These are phyloP conservation scores for Fusarium praegraminearum DNA, from an alignment of 2,329 filamentous ascomycete species.

Conservation along the genomic window DNA sequence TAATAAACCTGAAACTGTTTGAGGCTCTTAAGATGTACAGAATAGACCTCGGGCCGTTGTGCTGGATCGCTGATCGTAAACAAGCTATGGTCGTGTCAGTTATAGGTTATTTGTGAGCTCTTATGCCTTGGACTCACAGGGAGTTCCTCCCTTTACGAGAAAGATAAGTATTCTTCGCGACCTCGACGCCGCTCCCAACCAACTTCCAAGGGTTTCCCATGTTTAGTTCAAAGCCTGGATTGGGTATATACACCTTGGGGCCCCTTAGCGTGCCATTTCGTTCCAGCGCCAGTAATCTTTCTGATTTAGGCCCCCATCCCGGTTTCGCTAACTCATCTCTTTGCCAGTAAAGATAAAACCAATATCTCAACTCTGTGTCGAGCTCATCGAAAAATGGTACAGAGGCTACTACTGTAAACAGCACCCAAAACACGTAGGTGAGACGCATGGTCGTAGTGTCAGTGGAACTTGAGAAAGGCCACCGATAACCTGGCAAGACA, in stretches of 20 bases:
- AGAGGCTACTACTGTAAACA: background rate
- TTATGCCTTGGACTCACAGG: background rate
- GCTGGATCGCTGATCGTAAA: background rate
- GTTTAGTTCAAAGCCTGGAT: background rate
- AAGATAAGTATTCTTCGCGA: background rate
- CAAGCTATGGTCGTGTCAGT: background rate
- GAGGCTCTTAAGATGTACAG: background rate
- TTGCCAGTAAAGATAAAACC: background rate
- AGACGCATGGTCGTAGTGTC: background rate
- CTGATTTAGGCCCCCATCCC: background rate
- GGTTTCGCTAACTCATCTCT: background rate
- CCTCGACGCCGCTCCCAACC: background rate
- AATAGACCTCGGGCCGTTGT: background rate
- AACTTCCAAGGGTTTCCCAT: background rate
- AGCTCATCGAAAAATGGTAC: background rate
- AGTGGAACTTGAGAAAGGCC: no score
- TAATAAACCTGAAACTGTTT: background rate
- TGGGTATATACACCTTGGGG: background rate
- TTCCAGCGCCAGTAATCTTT: background rate
- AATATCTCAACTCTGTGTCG: background rate
- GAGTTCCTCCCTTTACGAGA: background rate
- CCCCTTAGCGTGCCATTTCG: background rate
- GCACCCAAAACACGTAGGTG: background rate
- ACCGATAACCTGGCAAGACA: background rate
- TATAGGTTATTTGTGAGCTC: fast-evolving